phyloP scores from a whole-genome alignment of 2,329 filamentous ascomycete genomes.

The Hypoxylon sp. region DNA sequence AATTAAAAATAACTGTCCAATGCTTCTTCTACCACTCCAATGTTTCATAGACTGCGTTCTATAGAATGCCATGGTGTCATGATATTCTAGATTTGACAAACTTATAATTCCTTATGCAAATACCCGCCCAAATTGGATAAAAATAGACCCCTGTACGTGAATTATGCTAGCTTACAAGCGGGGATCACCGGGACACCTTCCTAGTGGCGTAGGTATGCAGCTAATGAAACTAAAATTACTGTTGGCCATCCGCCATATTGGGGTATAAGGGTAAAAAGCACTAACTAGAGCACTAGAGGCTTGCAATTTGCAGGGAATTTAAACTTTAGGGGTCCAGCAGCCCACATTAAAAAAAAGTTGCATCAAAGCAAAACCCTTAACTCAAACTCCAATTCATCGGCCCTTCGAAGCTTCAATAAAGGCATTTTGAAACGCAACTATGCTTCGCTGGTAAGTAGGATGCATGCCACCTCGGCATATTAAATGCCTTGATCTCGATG shows the following conservation, averaged over 20 bases:
- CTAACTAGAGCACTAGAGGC: constrained; percentile 3
- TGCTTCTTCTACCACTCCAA: too few relatives aligned
- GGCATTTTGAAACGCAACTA: constrained; percentile 43
- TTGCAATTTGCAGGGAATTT: constrained; percentile 17
- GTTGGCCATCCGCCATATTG: not conserved
- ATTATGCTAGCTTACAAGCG: not conserved
- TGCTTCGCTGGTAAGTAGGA: constrained; percentile 54
- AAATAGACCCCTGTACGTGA: constrained; percentile 1
- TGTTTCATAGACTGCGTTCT: not conserved
- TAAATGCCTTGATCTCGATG: constrained; percentile 9
- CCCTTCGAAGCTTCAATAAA: constrained; percentile 33
- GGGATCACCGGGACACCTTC: not conserved
- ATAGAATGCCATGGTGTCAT: not conserved
- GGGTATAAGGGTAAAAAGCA: constrained; percentile 13
- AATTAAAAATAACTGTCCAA: too few relatives aligned
- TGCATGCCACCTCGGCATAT: constrained; percentile 35
- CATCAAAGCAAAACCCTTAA: constrained; percentile 36
- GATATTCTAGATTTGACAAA: not conserved
- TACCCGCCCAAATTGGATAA: not conserved
- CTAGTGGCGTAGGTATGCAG: constrained; percentile 19
- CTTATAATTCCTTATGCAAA: not conserved
- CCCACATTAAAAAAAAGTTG: constrained; percentile 29
- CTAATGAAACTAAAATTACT: constrained; percentile 1
- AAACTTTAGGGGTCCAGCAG: constrained; percentile 23
- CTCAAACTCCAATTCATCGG: constrained; percentile 29